Base-by-base conservation (phyloP, 106 monocot species). In the Acanthochlamys bracteata region DNA sequence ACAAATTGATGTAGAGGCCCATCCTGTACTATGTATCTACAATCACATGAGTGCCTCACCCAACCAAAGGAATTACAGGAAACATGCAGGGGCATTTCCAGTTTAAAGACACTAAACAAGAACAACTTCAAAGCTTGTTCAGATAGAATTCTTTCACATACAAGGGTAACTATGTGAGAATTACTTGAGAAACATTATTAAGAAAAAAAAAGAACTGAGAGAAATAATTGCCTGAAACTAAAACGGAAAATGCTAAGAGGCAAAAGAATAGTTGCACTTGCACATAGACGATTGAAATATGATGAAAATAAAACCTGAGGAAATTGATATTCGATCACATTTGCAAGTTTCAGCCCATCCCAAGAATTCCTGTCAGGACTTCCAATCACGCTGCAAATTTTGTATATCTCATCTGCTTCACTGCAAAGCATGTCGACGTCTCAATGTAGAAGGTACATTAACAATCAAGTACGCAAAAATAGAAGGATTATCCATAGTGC, bases 301-400 rank as follows among this genome's bases (percentile, higher is more conserved):
- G 47, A 55, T n/a, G n/a, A 51, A 54, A 64, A 7, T 45, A 63
- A n/a, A 47, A 85, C 85, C 80, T 80, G 67, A 53, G 83, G 83
- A 75, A 88, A 88, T 16, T 73, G 74, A 63, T 66, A 88, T 39
- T 72, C 71, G 12, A 88, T 74, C 16, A 16, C 22, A 39, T 68
- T 56, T 25, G 87, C 87, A 56, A 88, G 74, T 19, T 69, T 55
- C 25, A 88, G 47, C 21, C 87, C 87, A 51, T 68, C 55, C 87
- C 87, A 88, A 41, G 83, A 77, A 66, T 60, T 66, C 20, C 59
- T 71, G 74, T 88, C 45, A 47, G 87, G 87, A 60, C 67, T 80
- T n/a, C 87, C 87, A 69, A 88, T 88, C 19, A 88, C 71, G 64
- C 68, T 75, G 68, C 87, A 88, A 25, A 88, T 88, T 77, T 88